Evolutionary conservation across 768 basidiomycete genomes (phyloP).

Genomic region (Boletus sensibilis): DNA sequence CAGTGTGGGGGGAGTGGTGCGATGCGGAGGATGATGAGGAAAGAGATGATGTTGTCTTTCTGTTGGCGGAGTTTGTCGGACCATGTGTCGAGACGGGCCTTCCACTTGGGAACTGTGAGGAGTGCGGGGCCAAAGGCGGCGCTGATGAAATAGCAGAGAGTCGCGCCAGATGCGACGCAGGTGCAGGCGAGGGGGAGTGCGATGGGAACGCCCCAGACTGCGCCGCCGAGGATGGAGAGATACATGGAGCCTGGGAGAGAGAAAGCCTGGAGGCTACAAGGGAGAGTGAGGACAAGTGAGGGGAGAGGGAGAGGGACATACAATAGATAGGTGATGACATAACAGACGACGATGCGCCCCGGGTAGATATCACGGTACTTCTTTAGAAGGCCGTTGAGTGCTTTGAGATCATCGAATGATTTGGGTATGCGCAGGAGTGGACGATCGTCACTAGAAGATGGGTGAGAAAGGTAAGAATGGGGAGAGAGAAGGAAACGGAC

Average conservation of each 20-base stretch:
- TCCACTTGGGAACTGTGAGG: slow-evolving; percentile 83
- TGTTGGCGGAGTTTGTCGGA: slow-evolving; percentile 72
- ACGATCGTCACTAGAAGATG: slow-evolving; percentile 63
- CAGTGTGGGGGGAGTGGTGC: slow-evolving; percentile 95
- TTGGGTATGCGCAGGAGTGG: slow-evolving; percentile 79
- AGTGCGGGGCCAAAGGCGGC: slow-evolving; percentile 91
- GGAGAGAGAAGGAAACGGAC: slow-evolving; percentile 43
- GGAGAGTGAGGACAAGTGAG: slow-evolving; percentile 7
- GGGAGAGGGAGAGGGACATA: slow-evolving; percentile 41
- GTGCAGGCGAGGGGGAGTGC: slow-evolving; percentile 90
- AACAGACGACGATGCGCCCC: slow-evolving; percentile 81
- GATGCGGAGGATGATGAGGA: slow-evolving; percentile 92
- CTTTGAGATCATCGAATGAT: slow-evolving; percentile 83
- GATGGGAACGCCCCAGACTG: slow-evolving; percentile 86
- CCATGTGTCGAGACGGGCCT: slow-evolving; percentile 80
- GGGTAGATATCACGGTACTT: slow-evolving; percentile 92
- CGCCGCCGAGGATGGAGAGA: slow-evolving; percentile 92
- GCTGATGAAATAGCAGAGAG: slow-evolving; percentile 90
- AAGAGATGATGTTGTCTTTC: slow-evolving; percentile 83
- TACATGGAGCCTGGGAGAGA: slow-evolving; percentile 98
- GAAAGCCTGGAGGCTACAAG: slow-evolving; percentile 84
- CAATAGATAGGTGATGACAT: slow-evolving; percentile 90
- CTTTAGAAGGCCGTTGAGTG: slow-evolving; percentile 80
- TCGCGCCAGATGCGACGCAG: slow-evolving; percentile 88
- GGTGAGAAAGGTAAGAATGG: slow-evolving; percentile 6